Percentiles rank a stretch among this genome's conserved stretches.
Conservation (phyloP, 495 filamentous ascomycete species). For the Bombardia bombarda region DNA sequence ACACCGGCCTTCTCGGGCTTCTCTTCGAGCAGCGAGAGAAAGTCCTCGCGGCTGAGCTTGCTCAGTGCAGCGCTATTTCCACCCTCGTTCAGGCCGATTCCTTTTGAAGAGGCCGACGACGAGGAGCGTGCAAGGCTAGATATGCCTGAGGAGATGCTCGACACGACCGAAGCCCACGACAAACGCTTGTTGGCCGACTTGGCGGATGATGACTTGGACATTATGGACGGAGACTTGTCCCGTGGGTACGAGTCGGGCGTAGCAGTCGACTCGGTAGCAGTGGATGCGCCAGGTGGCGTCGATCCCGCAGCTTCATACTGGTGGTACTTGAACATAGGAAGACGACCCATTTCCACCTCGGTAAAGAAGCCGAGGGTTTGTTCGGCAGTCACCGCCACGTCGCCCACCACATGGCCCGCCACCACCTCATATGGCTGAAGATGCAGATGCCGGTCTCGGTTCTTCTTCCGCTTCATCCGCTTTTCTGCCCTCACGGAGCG, state of each 20-base stretch:
- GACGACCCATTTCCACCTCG: not conserved
- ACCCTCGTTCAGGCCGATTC: slow-evolving; percentile 11
- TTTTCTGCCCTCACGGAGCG: slow-evolving; percentile 20
- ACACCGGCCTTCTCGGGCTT: slow-evolving; percentile 12
- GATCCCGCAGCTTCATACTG: slow-evolving; percentile 7
- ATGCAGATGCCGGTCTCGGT: too few species aligned
- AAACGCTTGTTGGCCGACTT: slow-evolving; percentile 23
- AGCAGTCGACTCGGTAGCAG: slow-evolving; percentile 13
- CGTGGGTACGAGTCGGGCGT: slow-evolving; percentile 14
- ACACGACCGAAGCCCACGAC: slow-evolving; percentile 27
- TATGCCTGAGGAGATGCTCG: slow-evolving; percentile 27
- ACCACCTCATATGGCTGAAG: not conserved
- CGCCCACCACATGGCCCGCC: not conserved
- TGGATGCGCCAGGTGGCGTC: slow-evolving; percentile 3
- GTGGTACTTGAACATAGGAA: not conserved
- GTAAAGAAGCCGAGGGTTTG: not conserved
- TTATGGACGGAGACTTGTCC: slow-evolving; percentile 18
- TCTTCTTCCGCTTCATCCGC: slow-evolving; percentile 13
- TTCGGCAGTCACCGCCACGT: not conserved
- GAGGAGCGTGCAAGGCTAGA: slow-evolving; percentile 24
- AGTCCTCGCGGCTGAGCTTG: slow-evolving; percentile 25
- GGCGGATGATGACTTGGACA: slow-evolving; percentile 14
- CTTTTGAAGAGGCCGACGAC: slow-evolving; percentile 23
- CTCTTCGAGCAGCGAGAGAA: slow-evolving; percentile 20
- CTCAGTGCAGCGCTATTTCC: slow-evolving; percentile 21